Percentiles rank a stretch among this genome's conserved stretches.
Conservation (phyloP, 2,329 filamentous ascomycete genomes). For the Drechmeria coniospora region DNA sequence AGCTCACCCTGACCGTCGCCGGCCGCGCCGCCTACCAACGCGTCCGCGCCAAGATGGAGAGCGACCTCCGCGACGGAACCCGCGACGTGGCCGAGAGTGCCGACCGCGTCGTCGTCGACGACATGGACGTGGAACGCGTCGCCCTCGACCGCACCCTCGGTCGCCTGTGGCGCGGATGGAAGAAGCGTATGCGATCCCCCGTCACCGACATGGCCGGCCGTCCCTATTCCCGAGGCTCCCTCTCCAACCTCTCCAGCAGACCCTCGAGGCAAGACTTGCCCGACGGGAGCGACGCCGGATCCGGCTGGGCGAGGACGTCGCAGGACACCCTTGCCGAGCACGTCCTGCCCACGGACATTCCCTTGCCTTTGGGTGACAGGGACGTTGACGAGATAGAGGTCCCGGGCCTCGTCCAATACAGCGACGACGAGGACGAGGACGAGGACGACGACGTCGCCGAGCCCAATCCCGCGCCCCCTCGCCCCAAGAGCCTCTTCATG, state of each 20-base stretch:
- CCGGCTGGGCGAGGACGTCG: constrained; percentile 3
- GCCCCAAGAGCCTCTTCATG: constrained; percentile 30
- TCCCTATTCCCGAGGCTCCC: constrained; percentile 34
- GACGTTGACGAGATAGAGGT: constrained; percentile 73
- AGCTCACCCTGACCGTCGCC: constrained; percentile 76
- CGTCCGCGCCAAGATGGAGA: constrained; percentile 41
- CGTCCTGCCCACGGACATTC: constrained; percentile 29
- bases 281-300: constrained; percentile 2
- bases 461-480: constrained; percentile 8
- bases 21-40: constrained; percentile 70
- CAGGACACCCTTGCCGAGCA: constrained; percentile 11
- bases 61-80: constrained; percentile 38
- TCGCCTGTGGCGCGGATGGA: constrained; percentile 87
- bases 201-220: constrained; percentile 29
- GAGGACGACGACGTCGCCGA: constrained; percentile 22
- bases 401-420: constrained; percentile 48
- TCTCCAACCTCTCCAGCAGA: too few species aligned
- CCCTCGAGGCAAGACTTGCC: constrained; percentile 17
- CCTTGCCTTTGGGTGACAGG: constrained; percentile 50
- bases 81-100: constrained; percentile 31
- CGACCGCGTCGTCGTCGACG: constrained; percentile 68
- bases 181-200: constrained; percentile 60
- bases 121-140: constrained; percentile 83
- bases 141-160: constrained; percentile 81
- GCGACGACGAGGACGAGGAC: constrained; percentile 44